A percentile compares a stretch with the other conserved stretches of the same genome.
These are phyloP conservation scores for Saitozyma podzolica DNA, from an alignment of 768 basidiomycete species.

Conservation along the genomic window DNA sequence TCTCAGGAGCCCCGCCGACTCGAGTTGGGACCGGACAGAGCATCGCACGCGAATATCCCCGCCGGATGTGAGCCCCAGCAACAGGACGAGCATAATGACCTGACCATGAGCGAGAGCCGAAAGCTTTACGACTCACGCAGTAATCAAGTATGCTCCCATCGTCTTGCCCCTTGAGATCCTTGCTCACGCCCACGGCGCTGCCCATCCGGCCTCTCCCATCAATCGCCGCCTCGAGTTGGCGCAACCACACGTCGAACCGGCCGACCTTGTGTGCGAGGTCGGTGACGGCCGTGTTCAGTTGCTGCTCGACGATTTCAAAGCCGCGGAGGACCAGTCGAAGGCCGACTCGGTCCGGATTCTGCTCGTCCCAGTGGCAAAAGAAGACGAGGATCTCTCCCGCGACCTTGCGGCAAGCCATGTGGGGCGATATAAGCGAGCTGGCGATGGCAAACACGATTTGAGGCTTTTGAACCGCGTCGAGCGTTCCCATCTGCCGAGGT, in stretches of 20 bases:
- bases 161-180: slow-evolving; percentile 64
- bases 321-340: slow-evolving; percentile 71
- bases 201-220: slow-evolving; percentile 91
- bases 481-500: slow-evolving; percentile 61
- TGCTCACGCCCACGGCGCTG: slow-evolving; percentile 89
- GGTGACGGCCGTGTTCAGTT: slow-evolving; percentile 26
- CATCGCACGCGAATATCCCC: slow-evolving; percentile 53
- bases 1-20: slow-evolving; percentile 73
- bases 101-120: not conserved
- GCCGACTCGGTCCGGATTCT: slow-evolving; percentile 55
- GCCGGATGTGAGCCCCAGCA: slow-evolving; percentile 22
- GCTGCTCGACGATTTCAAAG: slow-evolving; percentile 58
- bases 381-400: slow-evolving; percentile 77
- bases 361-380: slow-evolving; percentile 65
- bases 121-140: slow-evolving; percentile 30
- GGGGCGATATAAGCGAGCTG: slow-evolving; percentile 76
- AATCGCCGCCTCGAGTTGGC: slow-evolving; percentile 70
- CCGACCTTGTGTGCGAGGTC: slow-evolving; percentile 40
- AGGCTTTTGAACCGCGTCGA: slow-evolving; percentile 72
- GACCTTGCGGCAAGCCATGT: slow-evolving; percentile 73
- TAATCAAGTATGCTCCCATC: slow-evolving; percentile 58
- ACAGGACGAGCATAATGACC: slow-evolving; percentile 29
- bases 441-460: slow-evolving; percentile 75
- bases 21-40: slow-evolving; percentile 86
- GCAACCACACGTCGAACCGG: slow-evolving; percentile 84